A percentile compares a stretch with the other conserved stretches of the same genome.
Conservation (phyloP, 805 yeast species). For the Candida corydali region DNA sequence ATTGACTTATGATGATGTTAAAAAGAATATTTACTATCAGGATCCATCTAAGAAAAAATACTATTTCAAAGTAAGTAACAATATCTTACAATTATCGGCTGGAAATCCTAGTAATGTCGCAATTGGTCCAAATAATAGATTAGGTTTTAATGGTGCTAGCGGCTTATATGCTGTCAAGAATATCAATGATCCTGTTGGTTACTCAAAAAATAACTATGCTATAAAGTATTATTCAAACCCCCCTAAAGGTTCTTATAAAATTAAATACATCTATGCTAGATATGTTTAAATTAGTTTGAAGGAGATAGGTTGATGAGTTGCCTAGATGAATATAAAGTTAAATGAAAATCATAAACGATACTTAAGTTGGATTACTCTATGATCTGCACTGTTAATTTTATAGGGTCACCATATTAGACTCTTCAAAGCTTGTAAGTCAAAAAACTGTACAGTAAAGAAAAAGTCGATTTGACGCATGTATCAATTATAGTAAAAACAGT, state of each 20-base stretch:
- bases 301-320: constrained; percentile 4
- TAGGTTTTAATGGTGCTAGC: constrained; percentile 1
- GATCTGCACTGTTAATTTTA: too few species aligned
- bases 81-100: constrained; percentile 4
- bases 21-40: constrained; percentile 3
- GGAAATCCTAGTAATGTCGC: neutral
- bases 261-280: constrained; percentile 5
- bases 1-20: constrained; percentile 4
- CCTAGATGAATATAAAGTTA: neutral
- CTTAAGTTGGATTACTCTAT: too few species aligned
- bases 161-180: constrained; percentile 7
- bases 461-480: too few species aligned
- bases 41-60: neutral
- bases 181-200: constrained; percentile 5
- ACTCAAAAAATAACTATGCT: constrained; percentile 5
- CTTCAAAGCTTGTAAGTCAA: too few species aligned
- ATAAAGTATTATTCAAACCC: constrained; percentile 1
- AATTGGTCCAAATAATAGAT: constrained; percentile 2
- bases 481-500: too few species aligned
- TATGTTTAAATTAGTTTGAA: neutral
- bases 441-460: too few species aligned
- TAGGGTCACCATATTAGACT: too few species aligned
- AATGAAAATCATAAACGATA: too few species aligned
- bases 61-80: neutral
- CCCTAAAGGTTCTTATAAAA: constrained; percentile 4